Base-by-base conservation (phyloP, 257 asterid species). In the Buddleja alternifolia region DNA sequence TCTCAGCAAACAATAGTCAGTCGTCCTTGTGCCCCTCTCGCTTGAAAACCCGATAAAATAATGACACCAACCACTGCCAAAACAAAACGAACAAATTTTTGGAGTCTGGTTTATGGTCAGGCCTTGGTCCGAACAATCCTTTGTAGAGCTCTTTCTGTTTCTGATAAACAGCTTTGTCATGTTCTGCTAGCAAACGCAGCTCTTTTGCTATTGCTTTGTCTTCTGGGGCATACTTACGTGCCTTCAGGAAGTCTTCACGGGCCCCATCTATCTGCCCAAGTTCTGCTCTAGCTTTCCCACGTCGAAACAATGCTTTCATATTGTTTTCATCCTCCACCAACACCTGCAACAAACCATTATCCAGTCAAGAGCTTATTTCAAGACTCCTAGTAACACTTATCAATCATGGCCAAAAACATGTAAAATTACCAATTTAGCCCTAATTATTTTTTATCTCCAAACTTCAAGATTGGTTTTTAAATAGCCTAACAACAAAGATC, bases 191-290 rank as follows among this genome's bases (percentile, higher is more conserved):
- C 57, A 83, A 59, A 15, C 87, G 93, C 60, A 91, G 42, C 83
- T 94, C 95, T 56, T 65, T 86, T 1, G 80, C 65, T 55, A 94
- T 87, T 25, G 96, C 90, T 78, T 87, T 94, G 76, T 91, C 99
- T 53, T 82, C 82, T 14, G 96, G 99, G 29, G 91, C 89, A 61
- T 80, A 80, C 76, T 91, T 94, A 3, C 87, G 88, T 21, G 93
- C 97, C 81, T 88, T 91, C 8, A 83, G 82, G 73, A 90, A 89
- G 80, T 90, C 99, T 65, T 90, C 96, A 21, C 96, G 92, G 47
- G 97, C 97, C 56, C 95, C 96, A 25, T 87, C 96, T 3, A 90
- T 86, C 84, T 94, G 99, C 77, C 99, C 99, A 29, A 94, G 96
- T 78, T 82, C 89, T 65, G 96, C 94, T 75, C 94, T 84, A 37